phyloP scores from a whole-genome alignment of 2,329 filamentous ascomycete species.

The Zelopaecilomyces penicillatus region DNA sequence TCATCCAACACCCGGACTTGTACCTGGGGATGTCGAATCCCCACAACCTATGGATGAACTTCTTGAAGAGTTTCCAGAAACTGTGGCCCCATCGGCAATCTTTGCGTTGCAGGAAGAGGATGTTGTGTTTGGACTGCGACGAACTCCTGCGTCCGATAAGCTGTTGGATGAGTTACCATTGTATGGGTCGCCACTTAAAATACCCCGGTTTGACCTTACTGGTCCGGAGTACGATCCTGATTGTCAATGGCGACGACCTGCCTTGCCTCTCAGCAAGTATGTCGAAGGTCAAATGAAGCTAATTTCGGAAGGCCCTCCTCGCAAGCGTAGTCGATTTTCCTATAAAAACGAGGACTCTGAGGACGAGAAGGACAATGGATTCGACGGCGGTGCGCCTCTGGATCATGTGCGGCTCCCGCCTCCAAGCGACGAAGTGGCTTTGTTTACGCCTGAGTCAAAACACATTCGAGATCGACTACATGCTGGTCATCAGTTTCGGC shows the following conservation, averaged over 20 bases:
- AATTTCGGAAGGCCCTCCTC: conserved; percentile 53
- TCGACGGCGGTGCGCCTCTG: conserved; percentile 43
- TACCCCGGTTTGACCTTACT: conserved; percentile 49
- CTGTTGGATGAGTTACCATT: conserved; percentile 74
- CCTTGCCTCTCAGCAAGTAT: conserved; percentile 79
- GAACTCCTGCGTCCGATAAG: conserved; percentile 66
- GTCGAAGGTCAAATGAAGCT: conserved; percentile 73
- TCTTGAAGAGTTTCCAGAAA: conserved; percentile 34
- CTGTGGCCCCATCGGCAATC: conserved; percentile 64
- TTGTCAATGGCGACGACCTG: conserved; percentile 64
- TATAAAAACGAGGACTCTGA: conserved; percentile 67
- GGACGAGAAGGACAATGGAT: conserved; percentile 47
- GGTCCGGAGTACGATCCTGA: conserved; percentile 57
- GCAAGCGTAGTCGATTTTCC: conserved; percentile 74
- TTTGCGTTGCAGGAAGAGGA: conserved; percentile 78
- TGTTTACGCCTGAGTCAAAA: conserved; percentile 87
- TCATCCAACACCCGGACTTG: conserved; percentile 58
- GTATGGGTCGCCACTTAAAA: conserved; percentile 57
- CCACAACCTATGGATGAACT: conserved; percentile 35
- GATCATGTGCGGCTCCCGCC: conserved; percentile 49
- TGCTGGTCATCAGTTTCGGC: conserved; percentile 84
- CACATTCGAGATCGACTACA: conserved; percentile 83
- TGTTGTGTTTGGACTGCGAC: conserved; percentile 68
- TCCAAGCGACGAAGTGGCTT: conserved; percentile 66
- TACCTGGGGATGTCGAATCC: conserved; percentile 56